Evolutionary conservation across 805 yeast species (phyloP).

Genomic region (Yamadazyma endophytica): DNA sequence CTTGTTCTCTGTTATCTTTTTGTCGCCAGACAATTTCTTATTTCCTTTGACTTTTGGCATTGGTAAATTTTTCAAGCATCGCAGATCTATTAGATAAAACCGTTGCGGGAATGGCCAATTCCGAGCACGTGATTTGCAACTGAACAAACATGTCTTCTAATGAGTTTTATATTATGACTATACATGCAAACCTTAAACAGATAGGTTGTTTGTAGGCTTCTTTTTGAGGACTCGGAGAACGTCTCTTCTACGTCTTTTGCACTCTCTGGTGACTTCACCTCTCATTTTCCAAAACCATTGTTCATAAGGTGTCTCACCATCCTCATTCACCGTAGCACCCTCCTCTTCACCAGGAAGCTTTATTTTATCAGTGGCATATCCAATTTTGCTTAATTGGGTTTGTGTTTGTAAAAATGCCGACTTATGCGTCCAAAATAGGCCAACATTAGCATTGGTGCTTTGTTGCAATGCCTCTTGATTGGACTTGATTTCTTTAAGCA

Average conservation of each 20-base stretch:
- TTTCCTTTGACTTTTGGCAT: background rate
- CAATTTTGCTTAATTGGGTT: constrained; percentile 64
- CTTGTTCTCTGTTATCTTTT: too few species aligned
- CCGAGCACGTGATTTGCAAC: too few species aligned
- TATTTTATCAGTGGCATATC: constrained; percentile 25
- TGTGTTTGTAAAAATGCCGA: constrained; percentile 89
- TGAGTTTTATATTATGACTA: too few species aligned
- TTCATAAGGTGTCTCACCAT: constrained; percentile 53
- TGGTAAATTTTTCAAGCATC: too few species aligned
- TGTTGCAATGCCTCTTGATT: constrained; percentile 15
- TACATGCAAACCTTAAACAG: constrained; percentile 1
- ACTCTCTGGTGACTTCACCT: constrained; percentile 72
- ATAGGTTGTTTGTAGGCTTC: constrained; percentile 15
- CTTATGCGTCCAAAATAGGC: constrained; percentile 76
- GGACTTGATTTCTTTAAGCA: constrained; percentile 27
- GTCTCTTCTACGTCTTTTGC: constrained; percentile 74
- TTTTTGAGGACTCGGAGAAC: constrained; percentile 56
- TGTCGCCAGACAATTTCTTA: background rate
- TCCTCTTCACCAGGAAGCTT: constrained; percentile 34
- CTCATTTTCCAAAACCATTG: constrained; percentile 79
- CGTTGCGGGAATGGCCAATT: too few species aligned
- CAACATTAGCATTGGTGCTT: constrained; percentile 14
- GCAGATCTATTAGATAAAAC: too few species aligned
- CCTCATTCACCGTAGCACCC: constrained; percentile 10
- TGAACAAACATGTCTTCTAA: too few species aligned